Evolutionary conservation across 2,329 filamentous ascomycete species (phyloP), one percentile per base, ranked within the genome.

Genomic region (Aplosporella prunicola): DNA sequence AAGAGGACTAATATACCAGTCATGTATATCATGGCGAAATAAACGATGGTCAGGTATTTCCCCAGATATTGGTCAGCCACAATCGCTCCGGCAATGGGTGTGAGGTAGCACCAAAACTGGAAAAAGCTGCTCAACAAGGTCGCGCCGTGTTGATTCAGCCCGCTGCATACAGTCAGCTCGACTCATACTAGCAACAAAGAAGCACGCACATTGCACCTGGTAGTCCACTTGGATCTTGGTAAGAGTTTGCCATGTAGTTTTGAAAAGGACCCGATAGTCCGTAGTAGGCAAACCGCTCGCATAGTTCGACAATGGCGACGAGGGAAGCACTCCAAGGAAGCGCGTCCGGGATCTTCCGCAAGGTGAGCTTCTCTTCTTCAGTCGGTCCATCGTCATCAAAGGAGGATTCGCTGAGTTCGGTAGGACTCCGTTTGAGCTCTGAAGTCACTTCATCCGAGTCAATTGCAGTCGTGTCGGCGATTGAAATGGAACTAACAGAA

Each of bases 21-120:
- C 51, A 80, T 75, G 16, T 79, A 78, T 41, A 81, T 66, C 8
- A 62, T 64, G 25, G 65, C 78, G 47, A 81, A 80, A 51, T 73
- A 72, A 55, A 78, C 68, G 47, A 85, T 83, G 16, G 80, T 83
- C 47, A 72, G 69, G 62, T 76, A 85, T 43, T 79, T 78, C 22
- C 80, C 80, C 52, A 74, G 69, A 51, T 78, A 79, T 45, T 77
- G 71, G 60, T 87, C 82, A 9, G 82, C 79, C 5, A 70, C 60
- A 25, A 71, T 53, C 8, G 71, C 71, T 5, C 66, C 67, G 0
- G 66, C 22, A 3, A 67, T 60, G 0, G 66, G 66, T 3, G 63
- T 68, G 2, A 67, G 45, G 42, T 68, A 69, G 47, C 61, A 66
- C 58, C 64, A 68, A 44, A 64, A 67, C 32, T 67, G 63, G 49